Base-by-base conservation (phyloP, 2,329 filamentous ascomycete species). In the Colletotrichum endophyticum region DNA sequence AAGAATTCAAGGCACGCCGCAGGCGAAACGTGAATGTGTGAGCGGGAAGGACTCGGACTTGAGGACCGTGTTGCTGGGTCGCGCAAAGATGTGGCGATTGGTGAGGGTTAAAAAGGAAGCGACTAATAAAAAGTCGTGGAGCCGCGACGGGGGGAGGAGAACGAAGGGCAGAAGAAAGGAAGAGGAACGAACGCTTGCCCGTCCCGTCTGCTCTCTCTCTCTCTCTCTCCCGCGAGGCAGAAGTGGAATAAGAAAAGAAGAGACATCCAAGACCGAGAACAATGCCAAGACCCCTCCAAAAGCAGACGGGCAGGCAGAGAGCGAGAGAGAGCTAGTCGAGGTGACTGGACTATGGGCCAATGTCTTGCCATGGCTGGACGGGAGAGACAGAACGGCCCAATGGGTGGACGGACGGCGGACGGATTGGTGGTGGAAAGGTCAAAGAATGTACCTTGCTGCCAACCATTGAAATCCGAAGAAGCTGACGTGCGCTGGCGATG, bases 331-430 rank as follows among this genome's bases (percentile, higher is more conserved):
- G 39, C 39, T 44, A 63, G 36, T 30, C 27, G 63, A 28, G 57
- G 57, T 19, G 56, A 34, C 27, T 76, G 22, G 63, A 32, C 57
- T 68, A 57, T 68, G 64, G 64, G 22, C 70, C 70, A 64, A 64
- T 76, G 63, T 76, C 70, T 76, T 63, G 70, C 56, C 44, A 64
- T 69, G 72, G 72, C 61, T 71, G 72, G 61, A 22, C 44, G 57
- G 12, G 39, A 62, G 64, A 68, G 73, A 75, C 73, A 72, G 66
- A 36, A 32, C 25, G 27, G 44, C 44, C 61, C 61, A 74, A 62
- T 70, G 56, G n/a, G 25, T 19, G 32, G 8, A n/a, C 15, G 19
- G 25, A 32, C 22, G 57, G 34, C 56, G 34, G 36, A 49, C 27
- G 36, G 36, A 22, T 62, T 28, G 27, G 63, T 66, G 61, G n/a